Evolutionary conservation across 169 alveolate species (phyloP), one percentile per base, ranked within the genome.

Genomic region (Eimeria falciformis): DNA sequence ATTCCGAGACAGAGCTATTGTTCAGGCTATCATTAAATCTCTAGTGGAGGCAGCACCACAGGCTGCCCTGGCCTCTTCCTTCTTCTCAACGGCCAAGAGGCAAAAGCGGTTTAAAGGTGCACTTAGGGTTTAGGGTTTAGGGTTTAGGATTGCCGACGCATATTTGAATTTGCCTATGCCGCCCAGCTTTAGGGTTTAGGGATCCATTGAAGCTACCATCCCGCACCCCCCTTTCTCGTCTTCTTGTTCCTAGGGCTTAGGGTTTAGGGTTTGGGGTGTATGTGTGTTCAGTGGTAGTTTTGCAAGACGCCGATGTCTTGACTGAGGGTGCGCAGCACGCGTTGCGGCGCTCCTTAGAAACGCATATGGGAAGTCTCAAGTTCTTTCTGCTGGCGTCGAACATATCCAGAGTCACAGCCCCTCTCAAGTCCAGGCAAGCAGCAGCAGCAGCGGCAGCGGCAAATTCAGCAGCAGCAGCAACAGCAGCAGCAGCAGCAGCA

Each of bases 261-360:
- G 14, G 62, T 50, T 50, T 14, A 50, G 14, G 62, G n/a, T 50
- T 7, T 50, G 62, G 62, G 62, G n/a, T 7, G 62, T 14, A 14
- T 50, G 9, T 11, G 62, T 2, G 40, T 43, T 23, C 73, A 79
- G 89, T 79, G 5, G 43, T 56, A n/a, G 25, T 79, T 27, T 53
- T 79, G 58, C 89, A 79, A 18, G 89, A 79, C 29, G 89, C 89
- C 2, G 89, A 79, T 53, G 37, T 40, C 33, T 68, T 62, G 14
- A 56, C 71, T 25, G 83, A 84, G 25, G 66, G 71, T 1, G 91
- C 91, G 4, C 82, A 84, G 81, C 91, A 84, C 23, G 81, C 91
- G 14, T 46, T 84, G 69, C 45, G 82, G 6, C 62, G 91, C 9
- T 3, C 83, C n/a, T 0, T 11, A 25, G 92, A 85, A 56, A 25